These are phyloP conservation scores for Volvariella volvacea DNA, from an alignment of 1,284 basidiomycete genomes.

Conservation along the genomic window DNA sequence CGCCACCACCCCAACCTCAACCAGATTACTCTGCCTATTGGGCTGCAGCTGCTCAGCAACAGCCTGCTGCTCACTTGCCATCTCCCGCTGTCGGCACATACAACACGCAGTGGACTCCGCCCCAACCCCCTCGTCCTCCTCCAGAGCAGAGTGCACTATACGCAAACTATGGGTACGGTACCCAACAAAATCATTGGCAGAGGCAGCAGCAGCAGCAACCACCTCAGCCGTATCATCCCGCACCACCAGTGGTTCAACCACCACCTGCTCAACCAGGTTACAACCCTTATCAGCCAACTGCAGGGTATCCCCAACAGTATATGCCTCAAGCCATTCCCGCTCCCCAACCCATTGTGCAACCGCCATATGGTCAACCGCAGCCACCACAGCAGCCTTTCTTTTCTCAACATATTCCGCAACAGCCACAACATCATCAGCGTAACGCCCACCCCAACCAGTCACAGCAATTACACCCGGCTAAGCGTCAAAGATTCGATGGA, in stretches of 20 bases:
- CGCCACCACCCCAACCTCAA: slow-evolving; percentile 65
- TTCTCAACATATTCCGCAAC: slow-evolving; percentile 36
- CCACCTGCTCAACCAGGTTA: slow-evolving; percentile 53
- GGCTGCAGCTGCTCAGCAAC: slow-evolving; percentile 50
- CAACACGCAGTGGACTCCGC: slow-evolving; percentile 57
- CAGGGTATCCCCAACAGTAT: slow-evolving; percentile 62
- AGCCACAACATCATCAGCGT: slow-evolving; percentile 39
- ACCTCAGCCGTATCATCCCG: slow-evolving; percentile 39
- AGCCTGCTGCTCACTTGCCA: slow-evolving; percentile 31
- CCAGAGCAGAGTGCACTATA: slow-evolving; percentile 72
- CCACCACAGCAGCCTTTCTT: slow-evolving; percentile 42
- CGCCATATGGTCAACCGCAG: slow-evolving; percentile 32
- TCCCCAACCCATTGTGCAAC: slow-evolving; percentile 39
- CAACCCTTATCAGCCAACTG: slow-evolving; percentile 71
- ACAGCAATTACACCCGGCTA: slow-evolving; percentile 72
- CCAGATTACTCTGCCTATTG: slow-evolving; percentile 74
- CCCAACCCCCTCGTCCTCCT: slow-evolving; percentile 54
- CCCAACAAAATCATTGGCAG: slow-evolving; percentile 55
- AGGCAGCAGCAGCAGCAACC: slow-evolving; percentile 55
- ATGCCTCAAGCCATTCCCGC: slow-evolving; percentile 45
- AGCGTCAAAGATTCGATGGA: slow-evolving; percentile 79
- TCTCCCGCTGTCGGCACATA: slow-evolving; percentile 42
- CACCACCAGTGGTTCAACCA: slow-evolving; percentile 42
- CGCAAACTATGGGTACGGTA: slow-evolving; percentile 80
- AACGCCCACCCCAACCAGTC: slow-evolving; percentile 56